These are phyloP conservation scores for Heracleum sosnowskyi DNA, from an alignment of 129 eudicot species.

Conservation along the genomic window DNA sequence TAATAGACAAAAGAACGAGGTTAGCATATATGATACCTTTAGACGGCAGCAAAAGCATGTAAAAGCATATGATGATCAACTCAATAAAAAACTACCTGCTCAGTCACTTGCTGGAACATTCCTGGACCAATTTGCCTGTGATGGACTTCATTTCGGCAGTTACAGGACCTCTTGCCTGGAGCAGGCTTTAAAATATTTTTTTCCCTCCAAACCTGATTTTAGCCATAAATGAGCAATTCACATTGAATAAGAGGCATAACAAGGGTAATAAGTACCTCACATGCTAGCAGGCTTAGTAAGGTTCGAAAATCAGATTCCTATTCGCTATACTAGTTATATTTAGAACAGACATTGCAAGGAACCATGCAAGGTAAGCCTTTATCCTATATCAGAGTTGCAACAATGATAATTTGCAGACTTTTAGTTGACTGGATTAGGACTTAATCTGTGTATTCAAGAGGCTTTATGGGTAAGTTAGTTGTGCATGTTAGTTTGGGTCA, in stretches of 20 bases:
- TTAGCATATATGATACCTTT: neutral
- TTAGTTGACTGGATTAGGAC: neutral
- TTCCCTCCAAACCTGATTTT: slow-evolving; percentile 92
- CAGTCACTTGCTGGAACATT: slow-evolving; percentile 99
- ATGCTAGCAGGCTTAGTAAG: neutral
- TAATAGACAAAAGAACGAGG: neutral
- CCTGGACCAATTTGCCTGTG: slow-evolving; percentile 99
- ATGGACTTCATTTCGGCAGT: slow-evolving; percentile 91
- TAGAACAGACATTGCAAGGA: neutral
- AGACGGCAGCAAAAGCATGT: neutral
- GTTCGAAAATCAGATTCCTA: neutral
- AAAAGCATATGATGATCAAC: neutral
- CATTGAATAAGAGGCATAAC: neutral
- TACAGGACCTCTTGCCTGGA: slow-evolving; percentile 82
- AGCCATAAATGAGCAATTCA: neutral
- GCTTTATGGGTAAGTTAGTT: neutral
- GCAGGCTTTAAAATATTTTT: slow-evolving; percentile 91
- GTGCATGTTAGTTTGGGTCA: neutral
- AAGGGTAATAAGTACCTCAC: neutral
- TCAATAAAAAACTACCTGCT: slow-evolving; percentile 54
- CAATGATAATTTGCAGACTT: neutral
- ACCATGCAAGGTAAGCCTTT: neutral
- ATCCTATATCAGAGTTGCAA: neutral
- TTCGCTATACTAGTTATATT: neutral
- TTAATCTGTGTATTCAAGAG: neutral